Evolutionary conservation across 2,329 filamentous ascomycete genomes (phyloP).

Genomic region (Colletotrichum sp.): DNA sequence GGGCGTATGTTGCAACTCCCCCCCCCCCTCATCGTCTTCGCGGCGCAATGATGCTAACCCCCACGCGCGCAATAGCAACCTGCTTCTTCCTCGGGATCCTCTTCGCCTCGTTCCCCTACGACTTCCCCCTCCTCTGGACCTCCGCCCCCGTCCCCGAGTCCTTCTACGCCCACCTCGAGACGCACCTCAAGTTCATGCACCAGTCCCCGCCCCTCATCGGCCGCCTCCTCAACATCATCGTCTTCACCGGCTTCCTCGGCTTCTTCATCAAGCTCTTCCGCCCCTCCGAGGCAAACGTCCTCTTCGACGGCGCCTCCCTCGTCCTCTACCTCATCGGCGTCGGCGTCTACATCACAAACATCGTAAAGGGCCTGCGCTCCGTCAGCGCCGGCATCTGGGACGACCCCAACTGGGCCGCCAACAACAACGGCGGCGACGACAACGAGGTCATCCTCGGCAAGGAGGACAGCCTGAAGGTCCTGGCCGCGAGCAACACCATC

Average conservation of each 20-base stretch:
- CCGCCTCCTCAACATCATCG: slow-evolving; percentile 92
- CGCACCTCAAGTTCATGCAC: slow-evolving; percentile 90
- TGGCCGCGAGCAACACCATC: slow-evolving; percentile 96
- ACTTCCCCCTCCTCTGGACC: slow-evolving; percentile 87
- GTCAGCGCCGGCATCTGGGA: slow-evolving; percentile 74
- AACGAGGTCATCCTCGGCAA: slow-evolving; percentile 75
- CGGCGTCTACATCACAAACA: slow-evolving; percentile 94
- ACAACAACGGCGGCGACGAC: slow-evolving; percentile 42
- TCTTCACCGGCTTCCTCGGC: slow-evolving; percentile 84
- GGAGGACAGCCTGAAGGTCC: slow-evolving; percentile 88
- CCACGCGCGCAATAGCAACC: slow-evolving; percentile 62
- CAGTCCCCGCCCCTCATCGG: slow-evolving; percentile 89
- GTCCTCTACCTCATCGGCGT: slow-evolving; percentile 86
- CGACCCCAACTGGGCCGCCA: slow-evolving; percentile 38
- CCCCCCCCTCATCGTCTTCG: slow-evolving; percentile 4
- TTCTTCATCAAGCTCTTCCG: slow-evolving; percentile 96
- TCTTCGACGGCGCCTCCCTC: slow-evolving; percentile 87
- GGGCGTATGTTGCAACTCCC: slow-evolving; percentile 70
- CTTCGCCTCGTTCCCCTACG: slow-evolving; percentile 96
- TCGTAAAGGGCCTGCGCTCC: slow-evolving; percentile 90
- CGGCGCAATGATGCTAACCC: neutral
- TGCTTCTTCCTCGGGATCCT: slow-evolving; percentile 99
- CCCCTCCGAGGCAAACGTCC: slow-evolving; percentile 90
- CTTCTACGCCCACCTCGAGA: slow-evolving; percentile 87
- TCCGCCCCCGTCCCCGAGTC: slow-evolving; percentile 65